Evolutionary conservation across 805 yeast species (phyloP).

Genomic region (Zygoascus biomembranicola): DNA sequence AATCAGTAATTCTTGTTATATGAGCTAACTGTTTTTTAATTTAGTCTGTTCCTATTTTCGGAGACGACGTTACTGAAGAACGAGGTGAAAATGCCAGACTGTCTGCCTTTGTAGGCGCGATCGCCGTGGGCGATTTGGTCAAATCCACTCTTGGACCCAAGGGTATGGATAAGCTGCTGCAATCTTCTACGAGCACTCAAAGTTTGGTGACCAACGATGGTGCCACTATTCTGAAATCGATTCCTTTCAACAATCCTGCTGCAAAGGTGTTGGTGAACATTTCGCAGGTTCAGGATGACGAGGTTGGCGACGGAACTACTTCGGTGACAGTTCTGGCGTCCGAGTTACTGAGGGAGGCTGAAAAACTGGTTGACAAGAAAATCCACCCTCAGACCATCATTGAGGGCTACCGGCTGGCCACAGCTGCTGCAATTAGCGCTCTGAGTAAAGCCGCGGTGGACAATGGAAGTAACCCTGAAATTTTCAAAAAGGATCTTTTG

Average conservation of each 20-base stretch:
- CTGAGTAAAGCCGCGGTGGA: constrained; percentile 71
- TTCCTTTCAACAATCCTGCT: constrained; percentile 95
- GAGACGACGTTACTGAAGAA: constrained; percentile 96
- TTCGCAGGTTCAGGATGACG: constrained; percentile 94
- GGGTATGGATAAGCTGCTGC: constrained; percentile 95
- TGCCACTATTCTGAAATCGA: constrained; percentile 88
- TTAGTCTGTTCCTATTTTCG: constrained; percentile 83
- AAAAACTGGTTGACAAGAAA: constrained; percentile 84
- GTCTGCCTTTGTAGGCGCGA: constrained; percentile 96
- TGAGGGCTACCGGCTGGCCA: constrained; percentile 88
- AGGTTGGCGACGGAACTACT: constrained; percentile 98
- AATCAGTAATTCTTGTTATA: too few relatives aligned
- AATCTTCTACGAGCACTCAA: constrained; percentile 71
- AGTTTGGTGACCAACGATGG: constrained; percentile 94
- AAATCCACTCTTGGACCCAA: constrained; percentile 94
- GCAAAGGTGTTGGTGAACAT: constrained; percentile 93
- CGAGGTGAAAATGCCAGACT: constrained; percentile 96
- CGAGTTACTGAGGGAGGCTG: constrained; percentile 85
- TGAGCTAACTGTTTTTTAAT: background rate
- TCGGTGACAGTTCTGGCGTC: constrained; percentile 94
- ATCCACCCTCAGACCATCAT: constrained; percentile 98
- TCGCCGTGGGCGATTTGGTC: constrained; percentile 97
- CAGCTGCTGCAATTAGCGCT: constrained; percentile 75
- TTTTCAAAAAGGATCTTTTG: constrained; percentile 67
- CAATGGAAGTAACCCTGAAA: constrained; percentile 46